phyloP scores from a whole-genome alignment of 139 green algal species.

The Closterium sp. region DNA sequence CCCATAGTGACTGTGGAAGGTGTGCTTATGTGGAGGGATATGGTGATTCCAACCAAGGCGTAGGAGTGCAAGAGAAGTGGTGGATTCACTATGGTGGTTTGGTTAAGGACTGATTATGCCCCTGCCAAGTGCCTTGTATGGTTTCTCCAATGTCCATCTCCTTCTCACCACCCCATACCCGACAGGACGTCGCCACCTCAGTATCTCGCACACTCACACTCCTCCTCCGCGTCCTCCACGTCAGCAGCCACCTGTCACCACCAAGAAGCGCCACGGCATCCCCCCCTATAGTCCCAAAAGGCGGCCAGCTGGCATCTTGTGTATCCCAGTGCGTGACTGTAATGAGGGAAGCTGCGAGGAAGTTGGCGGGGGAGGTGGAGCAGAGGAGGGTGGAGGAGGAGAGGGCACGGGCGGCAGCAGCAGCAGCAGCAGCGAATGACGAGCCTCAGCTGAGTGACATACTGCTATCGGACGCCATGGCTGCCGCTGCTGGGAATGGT shows the following conservation, averaged over 20 bases:
- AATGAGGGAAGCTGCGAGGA: neutral
- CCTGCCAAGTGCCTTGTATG: too few species aligned
- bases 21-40: too few species aligned
- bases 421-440: neutral
- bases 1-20: too few species aligned
- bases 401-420: neutral
- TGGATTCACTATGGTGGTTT: too few species aligned
- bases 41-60: too few species aligned
- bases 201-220: neutral
- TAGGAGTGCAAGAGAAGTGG: too few species aligned
- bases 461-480: neutral
- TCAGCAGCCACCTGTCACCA: neutral
- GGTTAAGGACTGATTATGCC: too few species aligned
- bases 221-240: neutral
- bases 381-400: neutral
- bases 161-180: neutral
- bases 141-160: too few species aligned
- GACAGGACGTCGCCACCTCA: neutral
- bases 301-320: neutral
- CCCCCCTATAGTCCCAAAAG: neutral
- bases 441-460: neutral
- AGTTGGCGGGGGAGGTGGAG: neutral
- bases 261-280: neutral
- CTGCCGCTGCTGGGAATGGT: neutral
- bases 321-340: neutral